Evolutionary conservation across 2,329 filamentous ascomycete genomes (phyloP).

Genomic region (Pyricularia grisea): DNA sequence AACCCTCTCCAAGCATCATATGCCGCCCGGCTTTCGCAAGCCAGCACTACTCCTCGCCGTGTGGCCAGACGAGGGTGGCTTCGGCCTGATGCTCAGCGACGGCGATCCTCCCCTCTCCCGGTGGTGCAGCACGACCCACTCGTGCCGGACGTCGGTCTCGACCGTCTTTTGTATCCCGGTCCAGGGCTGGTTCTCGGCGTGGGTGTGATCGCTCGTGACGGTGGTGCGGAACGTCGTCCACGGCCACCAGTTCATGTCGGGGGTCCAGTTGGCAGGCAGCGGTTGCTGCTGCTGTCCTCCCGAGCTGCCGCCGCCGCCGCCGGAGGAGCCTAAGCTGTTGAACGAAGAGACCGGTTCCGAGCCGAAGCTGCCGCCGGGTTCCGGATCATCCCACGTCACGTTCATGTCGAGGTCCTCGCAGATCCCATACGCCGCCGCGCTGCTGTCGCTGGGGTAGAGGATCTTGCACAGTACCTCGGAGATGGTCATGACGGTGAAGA

Average conservation of each 20-base stretch:
- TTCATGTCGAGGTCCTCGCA: neutral
- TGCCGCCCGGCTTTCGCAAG: no score
- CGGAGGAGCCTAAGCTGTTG: neutral
- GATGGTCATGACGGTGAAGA: neutral
- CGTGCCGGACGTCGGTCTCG: neutral
- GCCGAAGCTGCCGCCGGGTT: neutral
- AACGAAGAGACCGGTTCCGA: neutral
- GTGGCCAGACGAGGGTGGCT: neutral
- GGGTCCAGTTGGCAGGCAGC: neutral
- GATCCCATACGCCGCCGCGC: neutral
- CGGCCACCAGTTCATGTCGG: neutral
- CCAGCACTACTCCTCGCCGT: neutral
- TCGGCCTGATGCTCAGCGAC: no score
- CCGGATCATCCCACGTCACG: neutral
- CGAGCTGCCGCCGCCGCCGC: neutral
- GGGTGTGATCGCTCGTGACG: neutral
- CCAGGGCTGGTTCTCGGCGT: neutral
- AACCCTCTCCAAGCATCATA: no score
- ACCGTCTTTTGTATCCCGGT: neutral
- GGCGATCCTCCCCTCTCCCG: neutral
- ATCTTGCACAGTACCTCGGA: neutral
- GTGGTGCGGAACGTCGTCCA: neutral
- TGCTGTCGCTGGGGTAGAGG: neutral
- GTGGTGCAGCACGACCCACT: neutral
- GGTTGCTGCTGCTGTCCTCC: neutral